Evolutionary conservation across 805 yeast genomes (phyloP).

Genomic region (Lipomyces mesembrius): DNA sequence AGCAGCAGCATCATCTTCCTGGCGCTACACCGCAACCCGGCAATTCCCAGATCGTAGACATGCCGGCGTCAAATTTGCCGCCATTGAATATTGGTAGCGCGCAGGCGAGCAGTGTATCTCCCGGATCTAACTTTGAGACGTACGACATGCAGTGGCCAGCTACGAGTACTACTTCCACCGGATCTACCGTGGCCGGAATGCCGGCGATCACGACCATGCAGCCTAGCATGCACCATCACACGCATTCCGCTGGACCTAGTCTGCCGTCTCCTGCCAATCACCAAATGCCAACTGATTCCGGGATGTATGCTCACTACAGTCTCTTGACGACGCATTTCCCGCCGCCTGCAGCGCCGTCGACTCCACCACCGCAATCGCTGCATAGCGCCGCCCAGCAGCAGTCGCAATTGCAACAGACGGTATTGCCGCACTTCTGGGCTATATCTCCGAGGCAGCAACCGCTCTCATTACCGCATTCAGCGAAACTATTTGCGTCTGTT

Average conservation of each 20-base stretch:
- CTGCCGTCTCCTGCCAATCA: constrained; percentile 5
- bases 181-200: constrained; percentile 5
- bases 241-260: constrained; percentile 4
- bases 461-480: constrained; percentile 31
- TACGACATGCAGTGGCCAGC: constrained; percentile 14
- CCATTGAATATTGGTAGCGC: background rate
- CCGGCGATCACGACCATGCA: constrained; percentile 40
- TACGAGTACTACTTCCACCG: background rate
- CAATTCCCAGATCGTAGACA: constrained; percentile 1
- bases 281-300: constrained; percentile 14
- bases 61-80: constrained; percentile 9
- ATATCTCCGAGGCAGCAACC: constrained; percentile 36
- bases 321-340: constrained; percentile 18
- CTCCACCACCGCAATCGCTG: constrained; percentile 34
- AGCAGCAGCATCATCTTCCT: constrained; percentile 6
- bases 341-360: constrained; percentile 18
- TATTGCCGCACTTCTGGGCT: constrained; percentile 32
- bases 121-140: background rate
- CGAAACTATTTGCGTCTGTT: background rate
- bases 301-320: constrained; percentile 19
- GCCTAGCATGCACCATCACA: constrained; percentile 27
- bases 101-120: background rate
- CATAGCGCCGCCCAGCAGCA: constrained; percentile 37
- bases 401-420: constrained; percentile 36
- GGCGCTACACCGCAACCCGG: background rate